Evolutionary conservation across 352 stramenopile species (phyloP).

Genomic region (Pythium graminicola): DNA sequence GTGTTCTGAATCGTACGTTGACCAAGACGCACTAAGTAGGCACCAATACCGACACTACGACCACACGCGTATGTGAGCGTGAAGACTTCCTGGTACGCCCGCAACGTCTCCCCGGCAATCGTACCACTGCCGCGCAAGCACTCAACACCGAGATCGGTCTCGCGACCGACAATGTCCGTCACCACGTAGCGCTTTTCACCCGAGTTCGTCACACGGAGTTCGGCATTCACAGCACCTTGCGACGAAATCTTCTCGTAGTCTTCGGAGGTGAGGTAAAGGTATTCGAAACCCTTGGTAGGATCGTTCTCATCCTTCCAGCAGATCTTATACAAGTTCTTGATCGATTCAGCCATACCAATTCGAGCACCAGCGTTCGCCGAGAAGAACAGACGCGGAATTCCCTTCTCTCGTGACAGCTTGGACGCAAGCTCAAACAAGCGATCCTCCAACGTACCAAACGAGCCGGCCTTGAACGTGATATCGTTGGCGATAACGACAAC

Average conservation of each 20-base stretch:
- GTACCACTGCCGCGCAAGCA: constrained; percentile 98
- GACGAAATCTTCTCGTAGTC: constrained; percentile 92
- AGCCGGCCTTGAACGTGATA: constrained; percentile 99
- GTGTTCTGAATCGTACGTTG: constrained; percentile 99
- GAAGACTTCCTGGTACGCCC: constrained; percentile 98
- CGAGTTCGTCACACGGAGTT: constrained; percentile 47
- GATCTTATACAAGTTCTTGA: constrained; percentile 98
- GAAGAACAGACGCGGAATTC: constrained; percentile 97
- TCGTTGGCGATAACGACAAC: constrained; percentile 99
- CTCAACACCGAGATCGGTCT: constrained; percentile 98
- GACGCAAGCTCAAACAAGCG: constrained; percentile 98
- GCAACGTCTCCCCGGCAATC: constrained; percentile 98
- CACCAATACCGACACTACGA: constrained; percentile 98
- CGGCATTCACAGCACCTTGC: constrained; percentile 87
- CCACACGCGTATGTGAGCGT: constrained; percentile 99
- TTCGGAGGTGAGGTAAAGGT: constrained; percentile 94
- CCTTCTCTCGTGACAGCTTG: constrained; percentile 89
- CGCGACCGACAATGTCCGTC: constrained; percentile 97
- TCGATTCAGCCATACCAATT: constrained; percentile 97
- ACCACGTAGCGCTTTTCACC: constrained; percentile 92
- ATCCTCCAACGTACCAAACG: constrained; percentile 99
- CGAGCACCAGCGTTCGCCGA: constrained; percentile 98
- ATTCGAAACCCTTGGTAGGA: constrained; percentile 97
- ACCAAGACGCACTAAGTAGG: constrained; percentile 98
- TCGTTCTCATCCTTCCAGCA: constrained; percentile 96